Evolutionary conservation across 805 yeast species (phyloP).

Genomic region (Crinitomyces ghanaensis): DNA sequence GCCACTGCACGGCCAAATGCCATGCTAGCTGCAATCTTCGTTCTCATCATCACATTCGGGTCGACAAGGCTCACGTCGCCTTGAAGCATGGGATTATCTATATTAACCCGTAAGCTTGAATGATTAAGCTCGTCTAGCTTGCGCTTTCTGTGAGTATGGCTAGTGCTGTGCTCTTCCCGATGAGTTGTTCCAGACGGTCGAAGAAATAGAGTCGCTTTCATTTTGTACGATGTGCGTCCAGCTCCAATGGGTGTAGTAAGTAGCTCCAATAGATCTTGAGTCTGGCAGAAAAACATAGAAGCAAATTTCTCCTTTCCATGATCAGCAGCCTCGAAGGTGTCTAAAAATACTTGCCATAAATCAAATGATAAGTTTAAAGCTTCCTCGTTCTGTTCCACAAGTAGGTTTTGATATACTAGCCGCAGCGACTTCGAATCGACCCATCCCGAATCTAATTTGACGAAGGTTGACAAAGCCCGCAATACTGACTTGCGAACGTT

Average conservation of each 20-base stretch:
- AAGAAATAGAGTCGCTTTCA: slow-evolving; percentile 64
- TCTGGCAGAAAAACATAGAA: too few species aligned
- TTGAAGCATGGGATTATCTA: slow-evolving; percentile 82
- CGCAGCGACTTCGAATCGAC: slow-evolving; percentile 62
- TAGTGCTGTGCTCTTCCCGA: slow-evolving; percentile 13
- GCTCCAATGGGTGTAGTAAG: slow-evolving; percentile 92
- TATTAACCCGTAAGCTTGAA: slow-evolving; percentile 41
- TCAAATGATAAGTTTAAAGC: slow-evolving; percentile 52
- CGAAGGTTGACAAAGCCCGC: slow-evolving; percentile 66
- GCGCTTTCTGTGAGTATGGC: slow-evolving; percentile 7
- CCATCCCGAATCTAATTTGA: slow-evolving; percentile 56
- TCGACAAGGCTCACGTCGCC: slow-evolving; percentile 90
- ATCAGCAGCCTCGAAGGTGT: slow-evolving; percentile 31
- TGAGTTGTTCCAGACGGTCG: slow-evolving; percentile 61
- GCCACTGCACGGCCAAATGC: slow-evolving; percentile 51
- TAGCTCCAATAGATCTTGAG: slow-evolving; percentile 47
- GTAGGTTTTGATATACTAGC: slow-evolving; percentile 71
- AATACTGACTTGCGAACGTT: slow-evolving; percentile 85
- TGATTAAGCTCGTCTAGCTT: slow-evolving; percentile 19
- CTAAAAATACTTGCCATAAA: slow-evolving; percentile 48
- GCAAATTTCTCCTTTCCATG: slow-evolving; percentile 45
- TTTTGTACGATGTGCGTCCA: slow-evolving; percentile 73
- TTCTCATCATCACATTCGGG: slow-evolving; percentile 55
- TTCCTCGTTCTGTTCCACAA: slow-evolving; percentile 77
- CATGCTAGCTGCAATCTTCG: slow-evolving; percentile 62